Evolutionary conservation across 2,329 filamentous ascomycete genomes (phyloP).

Genomic region (Talaromyces sp.): DNA sequence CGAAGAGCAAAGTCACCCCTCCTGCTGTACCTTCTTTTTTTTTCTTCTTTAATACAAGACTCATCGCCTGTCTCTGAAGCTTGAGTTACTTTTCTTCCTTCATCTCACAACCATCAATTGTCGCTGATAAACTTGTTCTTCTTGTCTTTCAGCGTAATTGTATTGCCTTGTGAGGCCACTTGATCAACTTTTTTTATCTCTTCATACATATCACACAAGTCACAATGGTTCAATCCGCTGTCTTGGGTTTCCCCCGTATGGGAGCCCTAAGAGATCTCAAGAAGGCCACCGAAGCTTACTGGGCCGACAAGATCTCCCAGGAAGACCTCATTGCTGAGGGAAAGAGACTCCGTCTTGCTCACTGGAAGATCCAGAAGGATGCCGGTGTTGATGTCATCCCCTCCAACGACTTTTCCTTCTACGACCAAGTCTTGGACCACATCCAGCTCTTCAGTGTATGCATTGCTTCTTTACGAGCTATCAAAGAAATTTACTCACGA

Average conservation of each 20-base stretch:
- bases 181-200: not conserved
- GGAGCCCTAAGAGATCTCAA: conserved; percentile 98
- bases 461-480: conserved; percentile 23
- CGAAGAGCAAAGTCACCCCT: conserved; percentile 8
- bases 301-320: conserved; percentile 91
- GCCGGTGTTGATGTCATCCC: conserved; percentile 96
- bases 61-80: conserved; percentile 2
- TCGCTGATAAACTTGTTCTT: conserved; percentile 2
- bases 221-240: conserved; percentile 47
- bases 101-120: conserved; percentile 7
- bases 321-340: conserved; percentile 88
- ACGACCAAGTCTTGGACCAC: conserved; percentile 96
- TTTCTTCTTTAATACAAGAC: not conserved
- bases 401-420: conserved; percentile 99
- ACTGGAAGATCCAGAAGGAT: conserved; percentile 99
- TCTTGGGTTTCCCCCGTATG: conserved; percentile 99
- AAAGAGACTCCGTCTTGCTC: conserved; percentile 91
- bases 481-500: not conserved
- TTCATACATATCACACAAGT: not conserved
- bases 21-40: not conserved
- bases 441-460: conserved; percentile 95
- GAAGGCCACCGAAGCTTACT: conserved; percentile 99
- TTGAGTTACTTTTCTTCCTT: not conserved
- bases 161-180: conserved; percentile 3
- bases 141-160: conserved; percentile 12